A percentile compares a stretch with the other conserved stretches of the same genome.
These are phyloP conservation scores for Jackrogersella minutella DNA, from an alignment of 495 filamentous ascomycete species.

Conservation along the genomic window DNA sequence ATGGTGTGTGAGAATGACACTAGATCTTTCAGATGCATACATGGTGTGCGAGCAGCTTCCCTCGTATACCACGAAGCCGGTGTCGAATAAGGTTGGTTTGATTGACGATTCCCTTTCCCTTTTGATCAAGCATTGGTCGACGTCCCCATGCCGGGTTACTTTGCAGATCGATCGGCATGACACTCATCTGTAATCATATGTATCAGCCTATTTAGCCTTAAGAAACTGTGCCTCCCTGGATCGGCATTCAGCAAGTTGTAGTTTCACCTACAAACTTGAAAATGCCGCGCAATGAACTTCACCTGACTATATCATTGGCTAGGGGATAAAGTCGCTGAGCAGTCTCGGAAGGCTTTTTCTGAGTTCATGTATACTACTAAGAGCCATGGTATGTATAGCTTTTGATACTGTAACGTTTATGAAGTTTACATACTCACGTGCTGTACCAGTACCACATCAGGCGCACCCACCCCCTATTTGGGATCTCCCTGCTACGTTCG, in stretches of 20 bases:
- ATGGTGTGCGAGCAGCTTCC: too few relatives aligned
- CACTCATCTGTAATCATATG: neutral
- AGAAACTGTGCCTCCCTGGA: conserved; percentile 3
- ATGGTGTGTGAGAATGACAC: too few relatives aligned
- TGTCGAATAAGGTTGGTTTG: neutral
- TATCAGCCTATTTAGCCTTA: conserved; percentile 21
- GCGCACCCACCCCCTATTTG: neutral
- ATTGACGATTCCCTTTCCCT: neutral
- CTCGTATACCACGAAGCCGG: neutral
- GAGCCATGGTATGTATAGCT: conserved; percentile 6
- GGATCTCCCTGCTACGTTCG: conserved; percentile 8
- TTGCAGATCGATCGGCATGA: conserved; percentile 4
- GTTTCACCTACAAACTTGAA: neutral
- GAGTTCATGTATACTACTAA: neutral
- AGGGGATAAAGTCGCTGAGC: neutral
- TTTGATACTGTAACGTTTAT: neutral
- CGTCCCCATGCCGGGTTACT: neutral
- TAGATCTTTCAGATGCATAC: too few relatives aligned
- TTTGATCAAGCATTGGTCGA: neutral
- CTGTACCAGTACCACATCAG: too few relatives aligned
- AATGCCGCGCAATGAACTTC: neutral
- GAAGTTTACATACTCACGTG: too few relatives aligned
- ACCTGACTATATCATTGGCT: conserved; percentile 11
- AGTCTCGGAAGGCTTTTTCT: conserved; percentile 1
- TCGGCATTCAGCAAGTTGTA: neutral